Evolutionary conservation across 2,329 filamentous ascomycete species (phyloP), one percentile per base, ranked within the genome.

Genomic region (Pyrenophora graminea): DNA sequence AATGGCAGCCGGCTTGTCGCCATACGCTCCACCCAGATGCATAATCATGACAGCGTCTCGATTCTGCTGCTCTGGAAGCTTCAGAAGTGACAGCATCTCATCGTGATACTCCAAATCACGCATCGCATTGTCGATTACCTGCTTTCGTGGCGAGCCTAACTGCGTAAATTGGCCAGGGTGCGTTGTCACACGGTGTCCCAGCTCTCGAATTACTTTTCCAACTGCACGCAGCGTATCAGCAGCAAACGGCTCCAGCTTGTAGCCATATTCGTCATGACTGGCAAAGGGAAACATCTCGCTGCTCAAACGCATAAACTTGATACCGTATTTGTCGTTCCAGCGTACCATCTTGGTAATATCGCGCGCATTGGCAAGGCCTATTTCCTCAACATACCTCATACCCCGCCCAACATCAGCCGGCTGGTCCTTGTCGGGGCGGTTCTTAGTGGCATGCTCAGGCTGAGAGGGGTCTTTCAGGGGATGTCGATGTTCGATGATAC

Each of bases 251-350:
- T 85, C 86, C 10, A 97, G 80, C 61, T 85, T 88, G 72, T 97
- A 97, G 0, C 92, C 93, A 59, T 96, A 88, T 55, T 90, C 88
- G 19, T 83, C 82, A 66, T 97, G 93, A 58, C 90, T 95, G 1
- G 93, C 93, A 70, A 97, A 97, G 0, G 93, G 93, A 59, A 97
- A 97, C 89, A 97, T 97, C 63, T 97, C 93, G 47, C 90, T 96
- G 61, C 90, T 96, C 17, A 97, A 79, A 1, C 93, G 85, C 83
- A 97, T 85, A 71, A 97, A 97, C 61, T 86, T 92, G 74, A 97
- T 97, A 33, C 88, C 87, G 59, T 93, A 97, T 61, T 85, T 89
- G 58, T 95, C 87, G 67, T 97, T 97, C 93, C 93, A 97, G 1
- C 85, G 82, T 7, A 97, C 67, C 84, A 97, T 90, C 72, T 95